Evolutionary conservation across 805 yeast genomes (phyloP).

Genomic region (Saccharomyces kudriavzevii): DNA sequence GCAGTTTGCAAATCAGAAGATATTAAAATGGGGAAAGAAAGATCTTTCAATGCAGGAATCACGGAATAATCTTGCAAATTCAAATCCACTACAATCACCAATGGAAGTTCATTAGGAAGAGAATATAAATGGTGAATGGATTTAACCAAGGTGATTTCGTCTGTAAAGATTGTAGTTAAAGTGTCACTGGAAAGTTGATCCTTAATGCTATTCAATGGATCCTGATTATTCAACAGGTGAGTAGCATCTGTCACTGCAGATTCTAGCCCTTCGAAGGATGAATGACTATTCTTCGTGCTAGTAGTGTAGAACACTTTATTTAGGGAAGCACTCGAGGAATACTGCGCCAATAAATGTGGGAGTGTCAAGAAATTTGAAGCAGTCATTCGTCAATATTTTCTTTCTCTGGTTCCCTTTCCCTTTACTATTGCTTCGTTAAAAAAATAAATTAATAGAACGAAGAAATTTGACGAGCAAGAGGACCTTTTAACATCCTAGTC

Average conservation of each 20-base stretch:
- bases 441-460: background rate
- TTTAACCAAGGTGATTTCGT: slow-evolving; percentile 46
- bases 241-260: slow-evolving; percentile 6
- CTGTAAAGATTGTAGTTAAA: slow-evolving; percentile 42
- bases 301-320: slow-evolving; percentile 18
- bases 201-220: slow-evolving; percentile 24
- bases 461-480: background rate
- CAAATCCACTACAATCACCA: slow-evolving; percentile 56
- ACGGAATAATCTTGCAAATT: slow-evolving; percentile 56
- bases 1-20: slow-evolving; percentile 56
- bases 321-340: slow-evolving; percentile 4
- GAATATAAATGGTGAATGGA: slow-evolving; percentile 50
- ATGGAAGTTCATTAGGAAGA: slow-evolving; percentile 33
- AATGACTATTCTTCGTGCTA: slow-evolving; percentile 7
- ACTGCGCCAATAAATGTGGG: slow-evolving; percentile 8
- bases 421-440: background rate
- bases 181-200: slow-evolving; percentile 14
- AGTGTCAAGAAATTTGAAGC: background rate
- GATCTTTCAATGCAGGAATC: slow-evolving; percentile 66
- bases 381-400: slow-evolving; percentile 2
- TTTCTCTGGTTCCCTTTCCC: background rate
- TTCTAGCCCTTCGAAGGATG: slow-evolving; percentile 4
- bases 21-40: slow-evolving; percentile 54
- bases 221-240: slow-evolving; percentile 22
- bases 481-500: background rate